Evolutionary conservation across 2,329 filamentous ascomycete species (phyloP), one percentile per base, ranked within the genome.

Genomic region (Nigrospora sphaerica): DNA sequence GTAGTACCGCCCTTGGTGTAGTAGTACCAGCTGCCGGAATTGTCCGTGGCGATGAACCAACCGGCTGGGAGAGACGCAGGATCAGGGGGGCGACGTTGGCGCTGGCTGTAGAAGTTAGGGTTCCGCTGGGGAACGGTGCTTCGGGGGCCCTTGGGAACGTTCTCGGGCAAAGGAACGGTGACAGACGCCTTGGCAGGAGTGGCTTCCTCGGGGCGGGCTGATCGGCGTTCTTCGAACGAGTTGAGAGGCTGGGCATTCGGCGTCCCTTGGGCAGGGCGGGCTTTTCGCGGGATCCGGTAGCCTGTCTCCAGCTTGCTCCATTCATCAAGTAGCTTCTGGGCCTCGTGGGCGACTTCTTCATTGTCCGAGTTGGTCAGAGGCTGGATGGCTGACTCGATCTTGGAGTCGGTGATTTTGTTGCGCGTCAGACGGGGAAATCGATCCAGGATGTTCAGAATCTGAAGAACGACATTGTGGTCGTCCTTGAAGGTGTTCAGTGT

Each of bases 361-460:
- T 95, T 84, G 10, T 83, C 80, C 16, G 81, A 86, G 12, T 68
- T 68, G 2, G 75, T 78, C 44, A 97, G 70, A 4, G 77, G 76
- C 57, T 88, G 74, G 37, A 98, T 78, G 0, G 86, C 85, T 2
- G 83, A 76, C 63, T 97, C 93, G 51, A 98, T 96, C 58, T 95
- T 95, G 10, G 93, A 95, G 59, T 95, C 91, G 54, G 88, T 84
- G 48, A 98, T 96, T 68, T 98, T 98, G 73, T 98, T 98, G 49
- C 89, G 85, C 17, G 93, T 97, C 42, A 97, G 73, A 11, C 92
- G 85, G 1, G 93, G 93, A 53, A 97, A 86, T 52, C 83, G 85
- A 64, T 95, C 85, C 17, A 98, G 77, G 46, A 98, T 90, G 53
- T 93, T 85, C 51, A 98, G 75, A 28, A 95, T 84, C 66, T 97